Conservation (phyloP, 129 eudicot genomes). For the Flaveria robusta region DNA sequence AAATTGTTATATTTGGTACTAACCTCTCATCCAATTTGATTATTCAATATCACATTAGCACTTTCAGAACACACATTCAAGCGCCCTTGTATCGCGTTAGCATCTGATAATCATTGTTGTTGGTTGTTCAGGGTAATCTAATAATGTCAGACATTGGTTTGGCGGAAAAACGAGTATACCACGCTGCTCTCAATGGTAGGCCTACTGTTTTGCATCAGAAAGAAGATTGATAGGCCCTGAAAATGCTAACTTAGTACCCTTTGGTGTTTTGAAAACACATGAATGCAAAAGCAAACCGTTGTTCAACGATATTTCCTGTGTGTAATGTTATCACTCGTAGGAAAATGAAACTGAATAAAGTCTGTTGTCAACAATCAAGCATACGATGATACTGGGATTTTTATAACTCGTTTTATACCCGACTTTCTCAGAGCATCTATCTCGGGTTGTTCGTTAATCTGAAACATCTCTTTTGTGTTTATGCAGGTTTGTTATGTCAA, state of each 20-base stretch:
- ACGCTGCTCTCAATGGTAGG: slow-evolving; percentile 93
- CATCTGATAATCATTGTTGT: neutral
- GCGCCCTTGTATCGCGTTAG: neutral
- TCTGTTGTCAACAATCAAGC: slow-evolving; percentile 16
- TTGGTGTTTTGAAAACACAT: slow-evolving; percentile 39
- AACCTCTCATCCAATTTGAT: neutral
- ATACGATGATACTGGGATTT: slow-evolving; percentile 9
- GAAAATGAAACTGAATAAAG: slow-evolving; percentile 28
- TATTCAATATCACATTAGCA: too few species aligned
- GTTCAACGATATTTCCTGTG: slow-evolving; percentile 23
- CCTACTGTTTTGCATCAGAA: slow-evolving; percentile 88
- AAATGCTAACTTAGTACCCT: slow-evolving; percentile 37
- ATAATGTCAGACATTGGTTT: slow-evolving; percentile 81
- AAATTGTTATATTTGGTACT: too few species aligned
- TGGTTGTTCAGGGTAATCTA: slow-evolving; percentile 75
- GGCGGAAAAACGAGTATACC: slow-evolving; percentile 94
- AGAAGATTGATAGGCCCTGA: slow-evolving; percentile 74
- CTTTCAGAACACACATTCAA: neutral
- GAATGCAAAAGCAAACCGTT: slow-evolving; percentile 5
- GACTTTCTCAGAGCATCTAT: neutral
- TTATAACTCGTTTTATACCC: neutral
- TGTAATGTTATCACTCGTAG: slow-evolving; percentile 32
- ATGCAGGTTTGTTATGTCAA: slow-evolving; percentile 76
- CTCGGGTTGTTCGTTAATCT: slow-evolving; percentile 35
- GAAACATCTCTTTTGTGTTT: slow-evolving; percentile 72